These are phyloP conservation scores for Iris macrosiphon DNA, from an alignment of 106 monocot species.

Conservation along the genomic window DNA sequence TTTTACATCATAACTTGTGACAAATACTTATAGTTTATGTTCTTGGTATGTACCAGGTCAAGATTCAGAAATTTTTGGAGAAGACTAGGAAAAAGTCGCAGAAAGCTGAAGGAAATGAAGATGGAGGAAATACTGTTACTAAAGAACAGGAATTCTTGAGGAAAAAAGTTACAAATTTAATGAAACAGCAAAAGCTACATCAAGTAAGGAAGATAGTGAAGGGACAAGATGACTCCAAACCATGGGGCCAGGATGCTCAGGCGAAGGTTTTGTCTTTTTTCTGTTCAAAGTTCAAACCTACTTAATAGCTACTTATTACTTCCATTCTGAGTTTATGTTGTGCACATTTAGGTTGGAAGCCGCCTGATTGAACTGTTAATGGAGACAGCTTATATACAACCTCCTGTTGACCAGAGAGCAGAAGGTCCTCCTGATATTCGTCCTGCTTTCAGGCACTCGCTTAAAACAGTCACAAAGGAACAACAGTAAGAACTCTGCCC, in stretches of 20 bases:
- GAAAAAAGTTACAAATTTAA: slow-evolving; percentile 70
- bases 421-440: slow-evolving; percentile 85
- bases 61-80: slow-evolving; percentile 73
- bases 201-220: slow-evolving; percentile 74
- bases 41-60: slow-evolving; percentile 32
- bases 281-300: too few species aligned
- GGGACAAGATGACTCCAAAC: slow-evolving; percentile 52
- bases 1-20: too few species aligned
- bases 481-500: slow-evolving; percentile 35
- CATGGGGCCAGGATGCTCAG: slow-evolving; percentile 81
- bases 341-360: slow-evolving; percentile 69
- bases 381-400: slow-evolving; percentile 87
- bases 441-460: slow-evolving; percentile 72
- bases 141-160: slow-evolving; percentile 63
- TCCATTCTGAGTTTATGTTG: not conserved
- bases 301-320: too few species aligned
- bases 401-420: slow-evolving; percentile 62
- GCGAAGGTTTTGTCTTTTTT: slow-evolving; percentile 54
- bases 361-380: slow-evolving; percentile 86
- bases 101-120: slow-evolving; percentile 23
- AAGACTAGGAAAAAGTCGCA: slow-evolving; percentile 68
- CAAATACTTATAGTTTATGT: too few species aligned
- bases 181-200: slow-evolving; percentile 80
- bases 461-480: slow-evolving; percentile 36
- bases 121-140: slow-evolving; percentile 19